Base-by-base conservation (phyloP, 2,329 filamentous ascomycete genomes). In the Blumeria hordei region DNA sequence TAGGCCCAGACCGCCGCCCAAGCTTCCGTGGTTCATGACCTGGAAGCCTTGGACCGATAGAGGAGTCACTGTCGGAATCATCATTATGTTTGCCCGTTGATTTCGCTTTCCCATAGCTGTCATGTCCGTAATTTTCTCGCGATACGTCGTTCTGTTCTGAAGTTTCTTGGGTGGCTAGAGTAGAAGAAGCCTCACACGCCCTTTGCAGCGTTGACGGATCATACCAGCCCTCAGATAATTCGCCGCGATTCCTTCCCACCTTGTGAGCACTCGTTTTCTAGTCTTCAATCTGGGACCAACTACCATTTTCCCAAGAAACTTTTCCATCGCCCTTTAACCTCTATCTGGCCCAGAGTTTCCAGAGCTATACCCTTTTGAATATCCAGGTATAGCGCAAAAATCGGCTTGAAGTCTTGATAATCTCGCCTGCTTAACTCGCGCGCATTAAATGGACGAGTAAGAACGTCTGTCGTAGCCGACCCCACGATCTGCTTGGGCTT, bases 211-310 rank as follows among this genome's bases (percentile, higher is more conserved):
- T 84, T 56, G 76, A 76, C 7, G 88, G 84, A 64, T 93, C 86
- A 68, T 96, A 98, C 90, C 90, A 98, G 50, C 86, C 86, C 67
- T 90, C 83, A 4, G 85, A 83, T 59, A 96, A 72, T 69, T 90
- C 85, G 64, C 81, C 83, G 62, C 79, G 77, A 70, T 98, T 98
- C 80, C 80, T 83, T 32, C 11, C 12, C 12, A 47, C 14, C 12
- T 28, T 2, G 21, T 47, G 44, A 47, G n/a, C n/a, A 47, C 18
- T 10, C 21, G 11, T 8, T 47, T 8, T 9, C 18, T 11, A 45
- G 9, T 11, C 9, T 9, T 21, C n/a, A 10, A 21, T 41, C 36
- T 4, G 12, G 10, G 12, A 47, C 71, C 18, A 37, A 18, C 68
- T 74, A 83, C 90, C 92, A 98, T 72, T 88, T 90, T 3, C 76